A percentile compares a stretch with the other conserved stretches of the same genome.
phyloP scores from a whole-genome alignment of 805 yeast species.

The Maudiozyma bulderi region DNA sequence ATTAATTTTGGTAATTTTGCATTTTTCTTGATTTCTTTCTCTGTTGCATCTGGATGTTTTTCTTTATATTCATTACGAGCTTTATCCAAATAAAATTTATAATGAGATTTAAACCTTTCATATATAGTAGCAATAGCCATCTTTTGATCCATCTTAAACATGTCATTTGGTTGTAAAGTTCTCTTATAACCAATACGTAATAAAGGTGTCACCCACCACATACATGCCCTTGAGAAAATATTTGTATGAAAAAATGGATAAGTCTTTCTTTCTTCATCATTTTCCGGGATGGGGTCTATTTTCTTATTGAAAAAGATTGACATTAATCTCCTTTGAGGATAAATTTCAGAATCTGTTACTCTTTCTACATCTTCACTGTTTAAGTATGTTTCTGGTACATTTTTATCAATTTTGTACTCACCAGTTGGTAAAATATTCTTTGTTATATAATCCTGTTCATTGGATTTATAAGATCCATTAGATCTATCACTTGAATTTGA shows the following conservation, averaged over 20 bases:
- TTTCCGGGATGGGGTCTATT: conserved; percentile 40
- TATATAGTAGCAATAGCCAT: conserved; percentile 35
- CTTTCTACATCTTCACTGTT: conserved; percentile 28
- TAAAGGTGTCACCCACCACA: conserved; percentile 63
- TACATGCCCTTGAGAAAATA: conserved; percentile 36
- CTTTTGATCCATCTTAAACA: conserved; percentile 38
- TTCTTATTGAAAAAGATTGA: conserved; percentile 40
- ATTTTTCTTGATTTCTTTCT: conserved; percentile 31
- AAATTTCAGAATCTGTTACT: conserved; percentile 27
- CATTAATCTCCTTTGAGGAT: conserved; percentile 40
- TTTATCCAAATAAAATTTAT: conserved; percentile 27
- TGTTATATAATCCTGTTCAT: too few relatives aligned
- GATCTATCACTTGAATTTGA: too few relatives aligned
- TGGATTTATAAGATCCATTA: too few relatives aligned
- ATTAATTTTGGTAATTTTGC: conserved; percentile 19
- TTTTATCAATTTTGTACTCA: conserved; percentile 19
- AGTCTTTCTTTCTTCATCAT: conserved; percentile 39
- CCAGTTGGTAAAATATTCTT: conserved; percentile 11
- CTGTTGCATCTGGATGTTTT: conserved; percentile 30
- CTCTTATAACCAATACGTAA: conserved; percentile 61
- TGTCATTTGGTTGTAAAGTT: conserved; percentile 55
- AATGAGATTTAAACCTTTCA: conserved; percentile 27
- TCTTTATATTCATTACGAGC: conserved; percentile 25
- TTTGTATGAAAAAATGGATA: conserved; percentile 41
- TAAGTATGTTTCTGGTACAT: conserved; percentile 25